Conservation (phyloP, 257 asterid species). For the Catharanthus roseus region DNA sequence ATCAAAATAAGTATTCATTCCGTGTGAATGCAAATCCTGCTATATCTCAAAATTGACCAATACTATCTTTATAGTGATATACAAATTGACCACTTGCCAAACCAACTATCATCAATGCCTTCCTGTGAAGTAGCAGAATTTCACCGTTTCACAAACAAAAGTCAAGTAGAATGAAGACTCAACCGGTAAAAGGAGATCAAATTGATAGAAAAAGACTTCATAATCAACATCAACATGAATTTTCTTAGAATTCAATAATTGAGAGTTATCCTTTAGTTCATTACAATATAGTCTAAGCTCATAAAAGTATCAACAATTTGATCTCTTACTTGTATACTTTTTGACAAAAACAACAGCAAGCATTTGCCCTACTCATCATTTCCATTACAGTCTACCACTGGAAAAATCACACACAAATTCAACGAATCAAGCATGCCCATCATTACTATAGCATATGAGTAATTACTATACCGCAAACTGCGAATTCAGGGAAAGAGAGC, state of each 20-base stretch:
- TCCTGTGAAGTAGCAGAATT: slow-evolving; percentile 6
- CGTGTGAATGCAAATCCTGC: neutral
- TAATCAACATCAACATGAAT: neutral
- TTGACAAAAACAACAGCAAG: neutral
- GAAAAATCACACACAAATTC: too few species aligned
- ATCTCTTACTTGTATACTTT: neutral
- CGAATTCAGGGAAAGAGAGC: slow-evolving; percentile 1
- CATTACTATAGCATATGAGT: neutral
- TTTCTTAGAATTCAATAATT: neutral
- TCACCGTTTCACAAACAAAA: slow-evolving; percentile 1
- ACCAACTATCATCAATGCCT: slow-evolving; percentile 4
- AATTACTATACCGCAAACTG: neutral
- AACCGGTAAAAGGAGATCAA: neutral
- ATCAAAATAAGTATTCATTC: slow-evolving; percentile 1
- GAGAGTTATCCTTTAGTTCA: neutral
- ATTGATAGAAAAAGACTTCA: slow-evolving; percentile 3
- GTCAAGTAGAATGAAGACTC: slow-evolving; percentile 8
- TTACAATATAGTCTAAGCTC: neutral
- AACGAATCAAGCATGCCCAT: slow-evolving; percentile 1
- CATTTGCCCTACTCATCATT: neutral
- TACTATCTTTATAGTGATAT: neutral
- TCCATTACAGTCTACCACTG: too few species aligned
- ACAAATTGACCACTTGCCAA: neutral
- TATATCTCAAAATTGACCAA: neutral
- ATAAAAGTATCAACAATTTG: too few species aligned